Percentiles rank a stretch among this genome's conserved stretches.
These are phyloP conservation scores for Ophiosphaerella korrae DNA, from an alignment of 2,329 filamentous ascomycete species.

Conservation along the genomic window DNA sequence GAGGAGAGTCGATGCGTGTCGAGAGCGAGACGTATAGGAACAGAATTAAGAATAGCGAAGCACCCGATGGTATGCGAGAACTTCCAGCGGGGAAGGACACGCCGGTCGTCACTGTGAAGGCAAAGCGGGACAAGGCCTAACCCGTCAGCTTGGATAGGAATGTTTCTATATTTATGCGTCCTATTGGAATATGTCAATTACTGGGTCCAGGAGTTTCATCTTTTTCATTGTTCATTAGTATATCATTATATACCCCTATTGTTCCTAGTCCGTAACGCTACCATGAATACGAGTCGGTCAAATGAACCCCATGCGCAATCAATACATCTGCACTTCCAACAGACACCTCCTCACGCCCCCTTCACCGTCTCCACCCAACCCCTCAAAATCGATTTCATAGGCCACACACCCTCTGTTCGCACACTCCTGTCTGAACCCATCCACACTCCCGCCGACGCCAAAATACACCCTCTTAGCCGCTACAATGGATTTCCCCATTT, in stretches of 20 bases:
- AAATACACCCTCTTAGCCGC: conserved; percentile 84
- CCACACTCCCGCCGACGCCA: conserved; percentile 80
- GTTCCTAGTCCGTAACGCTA: not conserved
- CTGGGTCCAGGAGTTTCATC: no score
- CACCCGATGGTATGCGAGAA: conserved; percentile 11
- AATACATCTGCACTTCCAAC: conserved; percentile 52
- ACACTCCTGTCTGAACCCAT: conserved; percentile 66
- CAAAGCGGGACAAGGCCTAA: not conserved
- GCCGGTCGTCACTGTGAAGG: conserved; percentile 19
- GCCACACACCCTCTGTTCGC: conserved; percentile 51
- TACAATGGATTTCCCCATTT: conserved; percentile 66
- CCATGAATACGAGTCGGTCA: not conserved
- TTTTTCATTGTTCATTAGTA: not conserved
- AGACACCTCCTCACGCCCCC: conserved; percentile 54
- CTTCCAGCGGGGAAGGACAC: conserved; percentile 14
- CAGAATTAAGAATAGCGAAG: conserved; percentile 21
- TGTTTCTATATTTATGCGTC: no score
- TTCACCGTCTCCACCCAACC: conserved; percentile 44
- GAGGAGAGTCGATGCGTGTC: conserved; percentile 62
- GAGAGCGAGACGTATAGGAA: conserved; percentile 58
- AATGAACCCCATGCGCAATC: not conserved
- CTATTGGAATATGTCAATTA: no score
- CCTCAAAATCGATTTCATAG: conserved; percentile 56
- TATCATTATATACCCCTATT: conserved; percentile 1
- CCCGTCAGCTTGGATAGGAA: no score